Conservation (phyloP, 257 asterid genomes). For the Nicotiana tomentosiformis region DNA sequence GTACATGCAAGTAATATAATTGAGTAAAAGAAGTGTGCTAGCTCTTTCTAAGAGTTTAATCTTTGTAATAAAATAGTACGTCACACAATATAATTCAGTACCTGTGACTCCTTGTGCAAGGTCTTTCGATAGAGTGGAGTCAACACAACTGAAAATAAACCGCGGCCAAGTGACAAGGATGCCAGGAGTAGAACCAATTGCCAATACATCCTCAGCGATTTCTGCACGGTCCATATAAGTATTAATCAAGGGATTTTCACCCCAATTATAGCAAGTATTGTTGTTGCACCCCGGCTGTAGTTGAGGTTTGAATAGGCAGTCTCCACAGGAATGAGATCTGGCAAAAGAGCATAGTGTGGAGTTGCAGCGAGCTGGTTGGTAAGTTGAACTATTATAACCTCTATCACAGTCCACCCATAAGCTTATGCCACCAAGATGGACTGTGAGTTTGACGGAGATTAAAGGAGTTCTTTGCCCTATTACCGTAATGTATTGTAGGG, state of each 20-base stretch:
- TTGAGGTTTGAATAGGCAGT: background rate
- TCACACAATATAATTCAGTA: too few species aligned
- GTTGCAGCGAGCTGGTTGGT: background rate
- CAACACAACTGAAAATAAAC: conserved; percentile 5
- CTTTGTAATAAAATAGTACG: too few species aligned
- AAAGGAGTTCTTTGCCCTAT: background rate
- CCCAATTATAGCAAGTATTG: background rate
- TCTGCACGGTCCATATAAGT: background rate
- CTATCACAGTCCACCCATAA: conserved; percentile 8
- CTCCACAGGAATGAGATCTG: background rate
- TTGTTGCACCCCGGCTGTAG: background rate
- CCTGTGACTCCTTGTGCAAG: background rate
- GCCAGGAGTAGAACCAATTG: background rate
- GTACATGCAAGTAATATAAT: too few species aligned
- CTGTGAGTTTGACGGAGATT: background rate
- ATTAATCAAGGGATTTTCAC: background rate
- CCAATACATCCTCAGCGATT: conserved; percentile 7
- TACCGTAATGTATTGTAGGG: conserved; percentile 7
- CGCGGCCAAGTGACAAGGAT: background rate
- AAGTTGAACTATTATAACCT: background rate
- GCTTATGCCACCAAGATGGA: conserved; percentile 7
- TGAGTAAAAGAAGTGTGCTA: too few species aligned
- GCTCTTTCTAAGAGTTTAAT: too few species aligned
- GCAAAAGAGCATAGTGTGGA: background rate
- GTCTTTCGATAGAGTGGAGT: background rate